A percentile compares a stretch with the other conserved stretches of the same genome.
phyloP scores from a whole-genome alignment of 768 basidiomycete genomes.

The Tremella fuciformis region DNA sequence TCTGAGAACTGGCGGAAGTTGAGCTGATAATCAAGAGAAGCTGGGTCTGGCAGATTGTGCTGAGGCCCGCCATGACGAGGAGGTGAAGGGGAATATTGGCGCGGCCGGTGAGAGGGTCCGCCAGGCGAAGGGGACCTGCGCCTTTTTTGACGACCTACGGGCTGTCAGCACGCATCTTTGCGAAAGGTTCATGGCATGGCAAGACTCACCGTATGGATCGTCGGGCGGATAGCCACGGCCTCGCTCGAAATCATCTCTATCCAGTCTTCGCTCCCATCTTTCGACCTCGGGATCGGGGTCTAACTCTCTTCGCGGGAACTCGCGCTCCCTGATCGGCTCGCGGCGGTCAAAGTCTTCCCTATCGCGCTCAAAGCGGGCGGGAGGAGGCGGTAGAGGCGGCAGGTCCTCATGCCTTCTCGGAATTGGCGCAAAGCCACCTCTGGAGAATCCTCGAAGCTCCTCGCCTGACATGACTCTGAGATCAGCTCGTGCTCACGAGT shows the following conservation, averaged over 20 bases:
- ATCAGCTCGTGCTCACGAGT: neutral
- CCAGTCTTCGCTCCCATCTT: conserved; percentile 17
- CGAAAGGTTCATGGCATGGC: neutral
- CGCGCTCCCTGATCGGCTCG: conserved; percentile 20
- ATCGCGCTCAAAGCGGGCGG: conserved; percentile 9
- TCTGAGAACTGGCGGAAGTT: conserved; percentile 41
- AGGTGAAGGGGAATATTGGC: conserved; percentile 30
- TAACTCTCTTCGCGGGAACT: conserved; percentile 29
- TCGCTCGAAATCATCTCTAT: conserved; percentile 26
- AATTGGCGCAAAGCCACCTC: conserved; percentile 41
- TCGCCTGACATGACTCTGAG: conserved; percentile 8
- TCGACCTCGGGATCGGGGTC: conserved; percentile 28
- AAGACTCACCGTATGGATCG: conserved; percentile 34
- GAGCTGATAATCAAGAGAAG: conserved; percentile 30
- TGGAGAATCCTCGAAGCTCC: conserved; percentile 30
- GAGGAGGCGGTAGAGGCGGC: conserved; percentile 17
- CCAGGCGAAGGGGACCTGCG: conserved; percentile 41
- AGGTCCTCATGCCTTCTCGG: conserved; percentile 35
- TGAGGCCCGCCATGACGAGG: conserved; percentile 8
- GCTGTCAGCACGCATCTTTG: neutral
- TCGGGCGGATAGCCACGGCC: conserved; percentile 27
- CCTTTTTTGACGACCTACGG: conserved; percentile 37
- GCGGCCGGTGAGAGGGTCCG: conserved; percentile 22
- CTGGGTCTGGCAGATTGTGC: conserved; percentile 34
- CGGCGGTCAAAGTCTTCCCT: conserved; percentile 19